Evolutionary conservation across 1,139 yeast genomes (phyloP), one percentile per base, ranked within the genome.

Genomic region (Taphrina confusa): DNA sequence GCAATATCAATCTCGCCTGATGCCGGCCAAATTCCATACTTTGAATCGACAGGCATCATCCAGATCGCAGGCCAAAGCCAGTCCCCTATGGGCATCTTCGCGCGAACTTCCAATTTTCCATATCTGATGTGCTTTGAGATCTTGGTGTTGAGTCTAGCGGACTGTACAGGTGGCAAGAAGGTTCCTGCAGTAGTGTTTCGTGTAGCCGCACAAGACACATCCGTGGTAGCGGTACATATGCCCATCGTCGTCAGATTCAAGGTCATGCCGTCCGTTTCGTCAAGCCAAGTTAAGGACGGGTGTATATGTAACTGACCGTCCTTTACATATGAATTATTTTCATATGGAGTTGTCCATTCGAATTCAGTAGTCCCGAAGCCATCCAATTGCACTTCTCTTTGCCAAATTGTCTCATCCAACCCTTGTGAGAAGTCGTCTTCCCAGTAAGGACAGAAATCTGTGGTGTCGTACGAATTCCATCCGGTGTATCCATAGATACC

Each of bases 61-160:
- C 66, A 64, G 36, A 64, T 63, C 2, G 66, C 66, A 4, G 66
- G 66, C 66, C 66, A 64, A 18, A 64, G 16, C 66, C 66, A 64
- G 51, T 64, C 66, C 9, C 66, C 66, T 9, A 30, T 42, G 11
- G 66, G 65, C 40, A 64, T 20, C 37, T 51, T 54, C 12, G 66
- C 66, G 20, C 50, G 39, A n/a, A 64, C 64, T 25, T 64, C 66
- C 34, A 64, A 58, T 39, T 61, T 61, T 18, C 66, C 66, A 50
- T 63, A 63, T 30, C 36, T 37, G 49, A 64, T 47, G 22, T 28
- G 28, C 28, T 64, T 56, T 16, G 60, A 56, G 9, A 44, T 9
- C 23, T 39, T 50, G 12, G 66, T 63, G 27, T 61, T 60, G 25
- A 64, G 44, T 1, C 66, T 61, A 2, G 66, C 66, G n/a, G 66